phyloP scores from a whole-genome alignment of 179 eudicot genomes.

The Beta corolliflora region DNA sequence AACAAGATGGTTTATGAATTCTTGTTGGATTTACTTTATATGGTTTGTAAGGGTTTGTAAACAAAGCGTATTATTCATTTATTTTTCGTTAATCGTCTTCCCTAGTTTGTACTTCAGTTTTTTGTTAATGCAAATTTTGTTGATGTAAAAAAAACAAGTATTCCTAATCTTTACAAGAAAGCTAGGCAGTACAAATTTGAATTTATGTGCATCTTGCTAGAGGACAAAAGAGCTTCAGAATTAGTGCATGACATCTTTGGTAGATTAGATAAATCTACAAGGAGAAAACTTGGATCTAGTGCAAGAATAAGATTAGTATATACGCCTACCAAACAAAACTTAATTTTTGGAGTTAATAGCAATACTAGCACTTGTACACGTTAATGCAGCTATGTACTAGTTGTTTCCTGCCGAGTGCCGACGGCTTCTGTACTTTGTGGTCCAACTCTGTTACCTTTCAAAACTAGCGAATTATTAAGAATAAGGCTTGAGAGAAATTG shows the following conservation, averaged over 20 bases:
- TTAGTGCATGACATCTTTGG: not conserved
- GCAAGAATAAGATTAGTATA: conserved; percentile 8
- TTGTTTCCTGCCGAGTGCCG: not conserved
- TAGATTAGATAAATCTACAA: conserved; percentile 2
- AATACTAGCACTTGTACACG: not conserved
- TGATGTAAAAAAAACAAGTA: no score
- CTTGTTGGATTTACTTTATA: no score
- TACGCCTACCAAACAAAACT: conserved; percentile 5
- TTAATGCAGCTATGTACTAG: not conserved
- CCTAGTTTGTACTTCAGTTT: no score
- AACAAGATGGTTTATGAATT: no score
- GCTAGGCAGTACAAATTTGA: not conserved
- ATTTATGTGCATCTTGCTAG: not conserved
- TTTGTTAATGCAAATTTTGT: no score
- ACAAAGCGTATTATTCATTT: no score
- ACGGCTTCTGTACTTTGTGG: not conserved
- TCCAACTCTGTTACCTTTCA: not conserved
- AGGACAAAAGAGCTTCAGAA: conserved; percentile 6
- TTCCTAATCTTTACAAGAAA: no score
- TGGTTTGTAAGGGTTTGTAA: no score
- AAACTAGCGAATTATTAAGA: no score
- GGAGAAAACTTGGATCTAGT: not conserved
- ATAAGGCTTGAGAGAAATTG: no score
- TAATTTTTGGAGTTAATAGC: not conserved
- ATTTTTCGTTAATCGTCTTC: no score